Evolutionary conservation across 305 asterid species (phyloP).

Genomic region (Andrographis paniculata): DNA sequence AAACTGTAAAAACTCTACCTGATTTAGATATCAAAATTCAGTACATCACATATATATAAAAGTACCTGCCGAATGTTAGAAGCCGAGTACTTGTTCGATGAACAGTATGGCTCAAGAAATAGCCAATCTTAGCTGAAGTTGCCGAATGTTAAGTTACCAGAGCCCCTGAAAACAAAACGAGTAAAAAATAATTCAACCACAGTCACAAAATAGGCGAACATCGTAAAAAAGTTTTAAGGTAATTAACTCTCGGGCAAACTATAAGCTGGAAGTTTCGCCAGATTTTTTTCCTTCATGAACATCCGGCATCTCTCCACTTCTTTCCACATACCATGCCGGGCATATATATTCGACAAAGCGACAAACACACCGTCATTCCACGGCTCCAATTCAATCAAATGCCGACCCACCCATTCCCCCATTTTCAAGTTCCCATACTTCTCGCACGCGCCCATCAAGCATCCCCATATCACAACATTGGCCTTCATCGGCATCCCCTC

Average conservation of each 20-base stretch:
- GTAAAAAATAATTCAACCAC: background rate
- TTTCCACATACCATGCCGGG: conserved; percentile 64
- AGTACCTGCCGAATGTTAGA: too few species aligned
- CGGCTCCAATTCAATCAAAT: conserved; percentile 68
- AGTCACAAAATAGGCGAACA: background rate
- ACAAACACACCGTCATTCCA: conserved; percentile 70
- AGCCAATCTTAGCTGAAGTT: too few species aligned
- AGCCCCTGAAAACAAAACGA: too few species aligned
- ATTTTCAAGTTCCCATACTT: conserved; percentile 60
- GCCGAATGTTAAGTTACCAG: too few species aligned
- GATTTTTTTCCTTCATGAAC: conserved; percentile 44
- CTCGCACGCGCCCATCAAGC: conserved; percentile 90
- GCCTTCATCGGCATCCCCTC: conserved; percentile 79
- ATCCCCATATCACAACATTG: conserved; percentile 77
- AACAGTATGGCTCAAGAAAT: too few species aligned
- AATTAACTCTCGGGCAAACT: conserved; percentile 38
- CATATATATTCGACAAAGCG: conserved; percentile 82
- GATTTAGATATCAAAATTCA: too few species aligned
- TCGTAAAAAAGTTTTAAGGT: background rate
- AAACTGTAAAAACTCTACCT: too few species aligned
- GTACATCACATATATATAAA: too few species aligned
- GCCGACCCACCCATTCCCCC: conserved; percentile 74
- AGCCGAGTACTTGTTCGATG: too few species aligned
- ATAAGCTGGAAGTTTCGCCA: conserved; percentile 61
- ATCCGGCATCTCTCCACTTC: conserved; percentile 58